Conservation (phyloP, 2,329 filamentous ascomycete genomes). For the Sclerotinia trifoliorum region DNA sequence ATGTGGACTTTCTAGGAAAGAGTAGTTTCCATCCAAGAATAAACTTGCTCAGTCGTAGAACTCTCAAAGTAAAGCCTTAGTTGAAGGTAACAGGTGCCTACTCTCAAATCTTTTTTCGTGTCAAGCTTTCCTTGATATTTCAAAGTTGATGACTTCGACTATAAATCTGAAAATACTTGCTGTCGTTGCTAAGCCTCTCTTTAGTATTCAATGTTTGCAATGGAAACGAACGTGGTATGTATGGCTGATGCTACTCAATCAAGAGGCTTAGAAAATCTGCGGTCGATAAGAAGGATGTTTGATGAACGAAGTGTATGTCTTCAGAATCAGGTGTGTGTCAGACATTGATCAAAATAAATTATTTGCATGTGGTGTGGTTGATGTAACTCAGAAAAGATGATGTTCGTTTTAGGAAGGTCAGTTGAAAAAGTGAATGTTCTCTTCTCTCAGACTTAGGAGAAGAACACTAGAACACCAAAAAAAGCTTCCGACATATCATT, state of each 20-base stretch:
- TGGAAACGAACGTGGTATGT: not conserved
- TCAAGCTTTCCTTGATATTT: not conserved
- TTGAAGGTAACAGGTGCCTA: not conserved
- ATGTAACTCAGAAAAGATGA: conserved; percentile 2
- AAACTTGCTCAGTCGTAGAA: not conserved
- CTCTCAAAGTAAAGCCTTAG: not conserved
- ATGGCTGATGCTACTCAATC: not conserved
- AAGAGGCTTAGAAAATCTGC: not conserved
- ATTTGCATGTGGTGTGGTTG: conserved; percentile 14
- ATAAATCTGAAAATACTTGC: not conserved
- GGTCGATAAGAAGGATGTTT: not conserved
- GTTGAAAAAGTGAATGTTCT: conserved; percentile 11
- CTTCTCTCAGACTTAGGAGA: conserved; percentile 1
- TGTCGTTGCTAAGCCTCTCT: not conserved
- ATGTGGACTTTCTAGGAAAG: not conserved
- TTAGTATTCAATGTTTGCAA: not conserved
- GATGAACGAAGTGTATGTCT: not conserved
- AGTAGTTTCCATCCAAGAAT: not conserved
- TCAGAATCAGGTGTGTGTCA: not conserved
- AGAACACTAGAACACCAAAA: not conserved
- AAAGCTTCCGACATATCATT: not conserved
- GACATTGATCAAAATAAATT: conserved; percentile 9
- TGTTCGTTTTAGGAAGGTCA: not conserved
- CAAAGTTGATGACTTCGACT: not conserved
- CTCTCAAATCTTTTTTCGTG: not conserved